Base-by-base conservation (phyloP, 768 basidiomycete genomes). In the Suillus subluteus region DNA sequence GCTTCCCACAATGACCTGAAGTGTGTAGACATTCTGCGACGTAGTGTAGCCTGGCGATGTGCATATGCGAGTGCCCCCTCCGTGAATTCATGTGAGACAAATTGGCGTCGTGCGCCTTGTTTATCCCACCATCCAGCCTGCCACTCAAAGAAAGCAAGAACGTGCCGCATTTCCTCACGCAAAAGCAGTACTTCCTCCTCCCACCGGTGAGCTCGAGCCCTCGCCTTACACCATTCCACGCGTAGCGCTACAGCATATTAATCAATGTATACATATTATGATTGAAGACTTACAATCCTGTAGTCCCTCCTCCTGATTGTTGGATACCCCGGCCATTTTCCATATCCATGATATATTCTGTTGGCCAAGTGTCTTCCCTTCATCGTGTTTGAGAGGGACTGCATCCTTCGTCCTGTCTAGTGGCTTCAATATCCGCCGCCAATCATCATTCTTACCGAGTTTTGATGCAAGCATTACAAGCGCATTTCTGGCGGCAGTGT, bases 131-230 rank as follows among this genome's bases (percentile, higher is more conserved):
- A 62, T 37, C 16, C 8, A 30, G 61, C 61, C 30, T 62, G 61
- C 61, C 61, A 62, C 41, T 37, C 61, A 32, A 62, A 46, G 40
- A 30, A 62, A 11, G 35, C 3, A 30, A 62, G 61, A 40, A 62
- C 61, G 13, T 6, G 3, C 2, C 41, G 1, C 61, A 62, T 44
- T 62, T 62, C 61, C 46, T 62, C 41, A 30, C 0, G 41, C 5
- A 62, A 3, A 2, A 62, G 61, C 5, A 2, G 41, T 30, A 62
- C 61, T n/a, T 62, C 61, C 61, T 62, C 61, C 18, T 26, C 40
- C 61, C 61, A 62, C 35, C 23, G 15, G 2, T 43, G 40, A 38
- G 61, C 61, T 2, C 13, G 15, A 1, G 61, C 61, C 61, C 13
- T 0, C 0, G 23, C 40, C 61, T 43, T 62, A 3, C 61, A 62